Evolutionary conservation across 2,329 filamentous ascomycete species (phyloP).

Genomic region (Sclerotinia sclerotiorum): DNA sequence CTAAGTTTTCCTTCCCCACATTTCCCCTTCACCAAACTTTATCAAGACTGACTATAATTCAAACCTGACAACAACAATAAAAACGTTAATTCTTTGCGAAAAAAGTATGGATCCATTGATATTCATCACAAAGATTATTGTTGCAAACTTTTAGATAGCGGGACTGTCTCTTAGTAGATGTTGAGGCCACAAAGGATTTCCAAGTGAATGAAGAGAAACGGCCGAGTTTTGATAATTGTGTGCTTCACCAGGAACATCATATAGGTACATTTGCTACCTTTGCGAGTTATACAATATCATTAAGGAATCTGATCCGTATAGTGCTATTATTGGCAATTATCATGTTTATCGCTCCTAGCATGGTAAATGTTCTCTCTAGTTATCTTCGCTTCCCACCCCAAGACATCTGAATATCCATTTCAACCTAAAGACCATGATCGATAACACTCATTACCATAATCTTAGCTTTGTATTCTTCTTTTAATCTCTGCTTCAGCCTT

Average conservation of each 20-base stretch:
- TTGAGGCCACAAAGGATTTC: not conserved
- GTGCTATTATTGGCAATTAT: not conserved
- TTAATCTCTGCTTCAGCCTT: not conserved
- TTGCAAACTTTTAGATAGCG: not conserved
- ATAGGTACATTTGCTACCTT: not conserved
- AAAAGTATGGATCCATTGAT: too few species aligned
- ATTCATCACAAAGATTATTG: too few species aligned
- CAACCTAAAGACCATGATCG: not conserved
- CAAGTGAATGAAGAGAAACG: not conserved
- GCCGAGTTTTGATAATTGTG: not conserved
- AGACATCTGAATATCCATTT: not conserved
- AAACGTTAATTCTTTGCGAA: not conserved
- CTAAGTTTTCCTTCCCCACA: constrained; percentile 2
- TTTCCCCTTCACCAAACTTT: not conserved
- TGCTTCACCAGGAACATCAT: not conserved
- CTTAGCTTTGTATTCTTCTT: not conserved
- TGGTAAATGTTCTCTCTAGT: not conserved
- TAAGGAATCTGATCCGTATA: too few species aligned
- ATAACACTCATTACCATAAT: not conserved
- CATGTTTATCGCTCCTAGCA: not conserved
- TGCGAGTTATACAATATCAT: not conserved
- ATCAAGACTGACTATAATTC: not conserved
- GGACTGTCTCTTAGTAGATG: not conserved
- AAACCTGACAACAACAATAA: not conserved
- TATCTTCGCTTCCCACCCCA: not conserved